phyloP scores from a whole-genome alignment of 345 rosid genomes.

The Zanthoxylum bungeanum region DNA sequence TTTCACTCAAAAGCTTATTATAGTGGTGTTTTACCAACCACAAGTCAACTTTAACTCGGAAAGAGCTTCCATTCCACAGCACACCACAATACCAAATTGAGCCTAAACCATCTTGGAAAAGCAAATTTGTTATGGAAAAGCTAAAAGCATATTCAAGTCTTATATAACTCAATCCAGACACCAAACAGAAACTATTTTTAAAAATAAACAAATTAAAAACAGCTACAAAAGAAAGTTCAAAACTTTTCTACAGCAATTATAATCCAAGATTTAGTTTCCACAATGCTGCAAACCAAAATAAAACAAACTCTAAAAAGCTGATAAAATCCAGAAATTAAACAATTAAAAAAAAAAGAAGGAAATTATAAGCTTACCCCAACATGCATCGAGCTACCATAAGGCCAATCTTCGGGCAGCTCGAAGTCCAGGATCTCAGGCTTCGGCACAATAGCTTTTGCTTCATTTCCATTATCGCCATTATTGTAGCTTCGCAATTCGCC shows the following conservation, averaged over 20 bases:
- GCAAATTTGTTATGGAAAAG: not conserved
- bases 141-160: not conserved
- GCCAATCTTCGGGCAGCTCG: conserved; percentile 41
- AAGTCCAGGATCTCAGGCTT: conserved; percentile 64
- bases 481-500: conserved; percentile 21
- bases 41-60: not conserved
- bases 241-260: not conserved
- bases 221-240: too few species aligned
- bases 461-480: conserved; percentile 19
- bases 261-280: not conserved
- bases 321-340: not conserved
- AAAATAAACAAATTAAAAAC: too few species aligned
- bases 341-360: not conserved
- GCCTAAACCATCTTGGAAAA: not conserved
- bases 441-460: conserved; percentile 26
- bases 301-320: not conserved
- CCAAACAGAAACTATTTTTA: not conserved
- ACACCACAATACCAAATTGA: not conserved
- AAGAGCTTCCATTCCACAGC: not conserved
- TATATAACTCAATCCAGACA: not conserved
- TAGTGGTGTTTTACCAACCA: not conserved
- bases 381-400: conserved; percentile 24
- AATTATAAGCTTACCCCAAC: conserved; percentile 36
- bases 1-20: not conserved
- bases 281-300: not conserved